phyloP scores from a whole-genome alignment of 208 protist species.

The Herpetomonas samuelpessoai region DNA sequence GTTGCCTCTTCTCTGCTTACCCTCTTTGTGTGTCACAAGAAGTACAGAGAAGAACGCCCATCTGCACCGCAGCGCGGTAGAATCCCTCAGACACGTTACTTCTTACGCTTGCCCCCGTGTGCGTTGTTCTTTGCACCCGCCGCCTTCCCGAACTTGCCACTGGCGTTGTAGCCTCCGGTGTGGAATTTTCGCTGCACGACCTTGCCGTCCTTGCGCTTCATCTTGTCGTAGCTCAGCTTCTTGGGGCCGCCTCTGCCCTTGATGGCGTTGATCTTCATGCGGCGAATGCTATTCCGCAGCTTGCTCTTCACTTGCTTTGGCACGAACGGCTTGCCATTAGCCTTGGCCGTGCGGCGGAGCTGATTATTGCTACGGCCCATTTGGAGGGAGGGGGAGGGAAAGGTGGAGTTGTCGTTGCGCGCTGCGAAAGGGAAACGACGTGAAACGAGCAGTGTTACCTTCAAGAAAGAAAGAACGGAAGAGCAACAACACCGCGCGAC shows the following conservation, averaged over 20 bases:
- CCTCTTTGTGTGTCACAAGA: too few relatives aligned
- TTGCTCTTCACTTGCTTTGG: constrained; percentile 85
- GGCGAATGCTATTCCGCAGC: constrained; percentile 56
- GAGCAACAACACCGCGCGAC: too few relatives aligned
- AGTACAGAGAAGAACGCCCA: too few relatives aligned
- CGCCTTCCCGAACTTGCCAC: constrained; percentile 74
- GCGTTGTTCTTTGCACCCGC: constrained; percentile 56
- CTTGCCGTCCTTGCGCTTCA: constrained; percentile 54
- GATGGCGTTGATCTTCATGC: constrained; percentile 46
- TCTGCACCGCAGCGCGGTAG: background rate
- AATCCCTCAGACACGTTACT: constrained; percentile 12
- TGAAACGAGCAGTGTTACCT: too few relatives aligned
- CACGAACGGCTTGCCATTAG: constrained; percentile 51
- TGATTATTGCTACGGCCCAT: constrained; percentile 91
- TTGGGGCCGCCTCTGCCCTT: constrained; percentile 33
- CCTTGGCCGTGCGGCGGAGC: constrained; percentile 61
- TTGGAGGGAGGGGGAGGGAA: background rate
- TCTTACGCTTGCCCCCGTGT: constrained; percentile 35
- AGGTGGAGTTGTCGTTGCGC: background rate
- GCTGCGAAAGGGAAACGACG: background rate
- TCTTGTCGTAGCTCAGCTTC: constrained; percentile 77
- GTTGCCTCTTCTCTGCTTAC: too few relatives aligned
- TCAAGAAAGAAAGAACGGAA: too few relatives aligned
- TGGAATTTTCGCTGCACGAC: constrained; percentile 69
- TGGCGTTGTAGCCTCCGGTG: constrained; percentile 75